A percentile compares a stretch with the other conserved stretches of the same genome.
Conservation (phyloP, 805 yeast genomes). For the Lipomyces chichibuensis region DNA sequence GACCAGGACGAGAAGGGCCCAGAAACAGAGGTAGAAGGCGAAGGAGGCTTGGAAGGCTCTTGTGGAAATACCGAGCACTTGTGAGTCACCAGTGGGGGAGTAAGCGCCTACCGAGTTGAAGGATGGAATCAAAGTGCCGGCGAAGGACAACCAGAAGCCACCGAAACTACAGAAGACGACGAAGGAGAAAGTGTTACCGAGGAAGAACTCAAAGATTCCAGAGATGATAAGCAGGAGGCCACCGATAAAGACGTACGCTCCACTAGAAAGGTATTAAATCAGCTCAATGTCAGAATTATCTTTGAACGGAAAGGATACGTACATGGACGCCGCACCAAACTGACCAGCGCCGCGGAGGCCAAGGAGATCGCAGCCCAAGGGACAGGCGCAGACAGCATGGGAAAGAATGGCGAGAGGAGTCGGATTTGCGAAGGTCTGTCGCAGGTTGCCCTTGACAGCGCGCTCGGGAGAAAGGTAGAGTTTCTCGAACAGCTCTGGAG, state of each 20-base stretch:
- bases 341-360: slow-evolving; percentile 37
- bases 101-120: slow-evolving; percentile 35
- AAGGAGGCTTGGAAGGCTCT: slow-evolving; percentile 27
- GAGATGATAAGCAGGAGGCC: slow-evolving; percentile 30
- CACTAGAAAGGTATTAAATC: slow-evolving; percentile 2
- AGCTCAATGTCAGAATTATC: not conserved
- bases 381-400: slow-evolving; percentile 28
- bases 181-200: slow-evolving; percentile 37
- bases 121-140: slow-evolving; percentile 29
- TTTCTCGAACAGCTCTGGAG: slow-evolving; percentile 37
- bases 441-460: slow-evolving; percentile 27
- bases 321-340: slow-evolving; percentile 34
- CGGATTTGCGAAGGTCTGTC: slow-evolving; percentile 36
- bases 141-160: slow-evolving; percentile 36
- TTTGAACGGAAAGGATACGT: not conserved
- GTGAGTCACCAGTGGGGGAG: slow-evolving; percentile 29
- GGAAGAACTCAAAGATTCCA: slow-evolving; percentile 35
- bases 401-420: slow-evolving; percentile 35
- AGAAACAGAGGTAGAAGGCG: slow-evolving; percentile 31
- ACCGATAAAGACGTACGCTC: slow-evolving; percentile 31
- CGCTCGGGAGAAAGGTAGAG: slow-evolving; percentile 34
- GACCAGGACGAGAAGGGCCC: slow-evolving; percentile 27
- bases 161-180: slow-evolving; percentile 33
- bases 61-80: slow-evolving; percentile 22
- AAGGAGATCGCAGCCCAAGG: slow-evolving; percentile 34